phyloP scores from a whole-genome alignment of 495 filamentous ascomycete species.

The Aspergillus conjunctus region DNA sequence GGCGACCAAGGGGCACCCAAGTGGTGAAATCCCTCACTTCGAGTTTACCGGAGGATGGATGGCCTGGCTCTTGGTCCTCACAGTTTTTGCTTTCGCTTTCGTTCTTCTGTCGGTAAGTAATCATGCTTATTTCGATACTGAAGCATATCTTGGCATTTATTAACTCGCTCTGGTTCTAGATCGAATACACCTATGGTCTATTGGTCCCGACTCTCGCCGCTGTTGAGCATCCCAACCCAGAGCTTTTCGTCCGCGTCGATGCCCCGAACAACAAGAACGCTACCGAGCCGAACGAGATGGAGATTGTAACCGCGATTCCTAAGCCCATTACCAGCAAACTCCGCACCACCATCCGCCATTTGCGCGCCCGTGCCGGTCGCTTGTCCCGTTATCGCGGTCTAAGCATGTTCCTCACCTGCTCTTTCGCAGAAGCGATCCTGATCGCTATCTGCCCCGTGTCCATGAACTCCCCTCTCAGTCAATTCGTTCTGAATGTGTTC shows the following conservation, averaged over 20 bases:
- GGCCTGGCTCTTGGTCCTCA: constrained; percentile 25
- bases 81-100: constrained; percentile 22
- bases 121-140: neutral
- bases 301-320: constrained; percentile 26
- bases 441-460: constrained; percentile 31
- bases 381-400: constrained; percentile 62
- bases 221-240: constrained; percentile 62
- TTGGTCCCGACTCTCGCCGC: constrained; percentile 62
- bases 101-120: constrained; percentile 27
- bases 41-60: constrained; percentile 25
- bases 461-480: constrained; percentile 31
- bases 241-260: constrained; percentile 54
- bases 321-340: constrained; percentile 63
- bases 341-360: constrained; percentile 57
- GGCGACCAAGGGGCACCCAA: constrained; percentile 15
- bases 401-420: constrained; percentile 36
- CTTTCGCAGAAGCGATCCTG: constrained; percentile 34
- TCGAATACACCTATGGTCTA: constrained; percentile 59
- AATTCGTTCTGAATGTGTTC: constrained; percentile 43
- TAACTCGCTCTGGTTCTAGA: constrained; percentile 27
- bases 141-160: neutral
- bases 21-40: constrained; percentile 21
- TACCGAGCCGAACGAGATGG: constrained; percentile 36
- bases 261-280: constrained; percentile 38
- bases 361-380: constrained; percentile 56